phyloP scores from a whole-genome alignment of 2,329 filamentous ascomycete genomes.

The Plenodomus biglobosus region DNA sequence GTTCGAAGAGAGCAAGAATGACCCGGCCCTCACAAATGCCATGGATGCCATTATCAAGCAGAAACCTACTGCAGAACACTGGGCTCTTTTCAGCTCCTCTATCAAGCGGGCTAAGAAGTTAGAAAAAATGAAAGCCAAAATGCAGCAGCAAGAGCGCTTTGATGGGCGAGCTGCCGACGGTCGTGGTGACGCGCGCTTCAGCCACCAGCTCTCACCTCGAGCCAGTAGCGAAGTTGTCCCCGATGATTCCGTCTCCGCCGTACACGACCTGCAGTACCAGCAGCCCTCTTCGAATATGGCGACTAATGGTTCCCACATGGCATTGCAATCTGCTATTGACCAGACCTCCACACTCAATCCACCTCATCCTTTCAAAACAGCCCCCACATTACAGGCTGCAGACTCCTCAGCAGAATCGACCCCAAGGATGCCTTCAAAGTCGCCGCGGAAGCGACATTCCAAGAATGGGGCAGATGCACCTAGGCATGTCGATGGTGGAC shows the following conservation, averaged over 20 bases:
- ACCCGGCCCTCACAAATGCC: slow-evolving; percentile 42
- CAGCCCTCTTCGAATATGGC: slow-evolving; percentile 7
- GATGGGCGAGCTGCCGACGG: slow-evolving; percentile 10
- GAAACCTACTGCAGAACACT: slow-evolving; percentile 45
- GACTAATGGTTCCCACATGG: slow-evolving; percentile 24
- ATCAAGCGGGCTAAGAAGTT: slow-evolving; percentile 47
- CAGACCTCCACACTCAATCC: slow-evolving; percentile 9
- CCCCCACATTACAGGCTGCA: slow-evolving; percentile 29
- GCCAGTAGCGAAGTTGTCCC: slow-evolving; percentile 29
- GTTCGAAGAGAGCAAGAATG: slow-evolving; percentile 44
- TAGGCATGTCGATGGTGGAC: slow-evolving; percentile 25
- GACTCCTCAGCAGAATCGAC: slow-evolving; percentile 29
- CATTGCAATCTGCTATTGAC: slow-evolving; percentile 18
- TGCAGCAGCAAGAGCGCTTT: slow-evolving; percentile 17
- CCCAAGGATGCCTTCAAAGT: slow-evolving; percentile 34
- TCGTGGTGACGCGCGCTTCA: slow-evolving; percentile 36
- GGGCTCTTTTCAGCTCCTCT: slow-evolving; percentile 45
- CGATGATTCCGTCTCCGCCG: slow-evolving; percentile 27
- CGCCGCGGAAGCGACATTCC: slow-evolving; percentile 33
- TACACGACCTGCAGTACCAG: slow-evolving; percentile 21
- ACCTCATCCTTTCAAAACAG: slow-evolving; percentile 32
- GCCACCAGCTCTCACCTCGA: slow-evolving; percentile 24
- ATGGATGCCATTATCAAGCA: slow-evolving; percentile 49
- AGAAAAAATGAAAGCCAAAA: slow-evolving; percentile 25
- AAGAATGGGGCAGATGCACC: slow-evolving; percentile 26